Conservation (phyloP, 2,329 filamentous ascomycete genomes). For the Dothiorella sarmentorum region DNA sequence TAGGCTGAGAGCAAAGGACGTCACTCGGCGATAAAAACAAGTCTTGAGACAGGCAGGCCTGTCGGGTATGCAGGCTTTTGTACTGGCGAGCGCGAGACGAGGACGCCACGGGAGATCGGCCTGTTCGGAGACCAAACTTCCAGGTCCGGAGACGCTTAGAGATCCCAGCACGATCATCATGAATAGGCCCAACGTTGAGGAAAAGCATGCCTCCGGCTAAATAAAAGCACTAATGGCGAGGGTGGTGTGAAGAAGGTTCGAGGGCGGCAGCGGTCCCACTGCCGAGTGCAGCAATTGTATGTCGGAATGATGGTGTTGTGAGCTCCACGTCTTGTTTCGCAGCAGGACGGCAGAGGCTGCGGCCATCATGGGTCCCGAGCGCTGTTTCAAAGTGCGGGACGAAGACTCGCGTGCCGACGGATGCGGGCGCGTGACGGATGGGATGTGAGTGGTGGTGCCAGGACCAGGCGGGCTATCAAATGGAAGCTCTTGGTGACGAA, state of each 20-base stretch:
- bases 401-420: constrained; percentile 2
- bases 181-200: background rate
- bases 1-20: background rate
- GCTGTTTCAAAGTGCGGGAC: constrained; percentile 13
- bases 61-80: background rate
- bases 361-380: background rate
- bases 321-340: constrained; percentile 1
- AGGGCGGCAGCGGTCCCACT: constrained; percentile 8
- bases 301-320: constrained; percentile 7
- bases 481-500: background rate
- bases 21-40: background rate
- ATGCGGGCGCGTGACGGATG: background rate
- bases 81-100: background rate
- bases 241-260: constrained; percentile 10
- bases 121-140: background rate
- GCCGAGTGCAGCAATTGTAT: background rate
- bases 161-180: background rate
- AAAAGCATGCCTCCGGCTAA: background rate
- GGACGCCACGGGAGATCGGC: background rate
- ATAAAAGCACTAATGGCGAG: background rate
- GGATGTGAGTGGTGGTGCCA: background rate
- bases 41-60: background rate
- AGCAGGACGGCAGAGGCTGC: background rate
- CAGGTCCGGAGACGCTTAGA: background rate
- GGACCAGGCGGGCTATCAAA: background rate